Conservation (phyloP, 2,329 filamentous ascomycete genomes). For the Aspergillus pseudonomiae region DNA sequence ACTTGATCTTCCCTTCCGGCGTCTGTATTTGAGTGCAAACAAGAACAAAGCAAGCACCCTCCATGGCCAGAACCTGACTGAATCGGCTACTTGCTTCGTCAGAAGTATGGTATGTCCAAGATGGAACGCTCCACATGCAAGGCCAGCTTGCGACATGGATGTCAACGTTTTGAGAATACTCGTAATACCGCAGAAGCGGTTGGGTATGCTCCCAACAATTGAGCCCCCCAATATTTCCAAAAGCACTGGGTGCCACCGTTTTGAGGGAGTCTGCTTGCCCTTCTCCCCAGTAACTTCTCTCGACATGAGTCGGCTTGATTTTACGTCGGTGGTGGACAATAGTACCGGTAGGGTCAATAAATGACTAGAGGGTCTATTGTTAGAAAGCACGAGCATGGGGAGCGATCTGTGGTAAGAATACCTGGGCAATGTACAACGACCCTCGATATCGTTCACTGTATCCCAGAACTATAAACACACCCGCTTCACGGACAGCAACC, state of each 20-base stretch:
- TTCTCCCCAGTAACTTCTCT: slow-evolving; percentile 53
- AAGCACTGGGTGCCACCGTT: slow-evolving; percentile 45
- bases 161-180: slow-evolving; percentile 44
- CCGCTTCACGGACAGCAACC: slow-evolving; percentile 34
- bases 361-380: slow-evolving; percentile 21
- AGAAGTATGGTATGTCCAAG: not conserved
- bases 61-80: not conserved
- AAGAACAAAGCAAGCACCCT: slow-evolving; percentile 7
- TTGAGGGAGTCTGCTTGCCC: slow-evolving; percentile 34
- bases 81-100: not conserved
- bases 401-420: not conserved
- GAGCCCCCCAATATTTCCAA: slow-evolving; percentile 33
- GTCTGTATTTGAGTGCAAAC: slow-evolving; percentile 8
- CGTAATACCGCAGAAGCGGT: slow-evolving; percentile 51
- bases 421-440: slow-evolving; percentile 49
- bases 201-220: slow-evolving; percentile 55
- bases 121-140: slow-evolving; percentile 9
- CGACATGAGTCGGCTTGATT: slow-evolving; percentile 56
- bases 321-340: slow-evolving; percentile 49
- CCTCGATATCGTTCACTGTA: slow-evolving; percentile 44
- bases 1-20: not conserved
- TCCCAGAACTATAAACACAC: slow-evolving; percentile 45
- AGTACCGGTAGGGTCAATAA: slow-evolving; percentile 47
- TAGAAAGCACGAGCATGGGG: not conserved
- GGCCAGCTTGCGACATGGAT: slow-evolving; percentile 55